phyloP scores from a whole-genome alignment of 2,329 filamentous ascomycete species.

The Diaporthe sp. region DNA sequence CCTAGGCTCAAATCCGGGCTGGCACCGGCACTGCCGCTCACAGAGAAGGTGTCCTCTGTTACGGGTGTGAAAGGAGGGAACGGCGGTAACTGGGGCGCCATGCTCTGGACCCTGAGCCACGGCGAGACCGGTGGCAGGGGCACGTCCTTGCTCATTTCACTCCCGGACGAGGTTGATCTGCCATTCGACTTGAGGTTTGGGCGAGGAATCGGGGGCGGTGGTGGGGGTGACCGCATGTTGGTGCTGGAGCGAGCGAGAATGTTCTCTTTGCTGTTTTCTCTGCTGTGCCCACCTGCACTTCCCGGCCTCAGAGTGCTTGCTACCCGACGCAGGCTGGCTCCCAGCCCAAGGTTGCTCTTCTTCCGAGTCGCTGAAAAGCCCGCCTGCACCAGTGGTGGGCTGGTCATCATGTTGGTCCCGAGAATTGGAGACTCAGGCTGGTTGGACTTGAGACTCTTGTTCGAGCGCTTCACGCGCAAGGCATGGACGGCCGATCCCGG shows the following conservation, averaged over 20 bases:
- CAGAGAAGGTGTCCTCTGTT: constrained; percentile 38
- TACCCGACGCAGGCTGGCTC: constrained; percentile 38
- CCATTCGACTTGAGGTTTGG: not conserved
- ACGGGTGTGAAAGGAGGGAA: constrained; percentile 42
- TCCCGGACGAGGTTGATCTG: constrained; percentile 28
- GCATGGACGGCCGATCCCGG: constrained; percentile 32
- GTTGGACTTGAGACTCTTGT: constrained; percentile 37
- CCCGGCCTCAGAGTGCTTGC: constrained; percentile 41
- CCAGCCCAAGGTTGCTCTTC: constrained; percentile 40
- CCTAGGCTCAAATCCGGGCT: constrained; percentile 38
- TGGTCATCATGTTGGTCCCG: constrained; percentile 36
- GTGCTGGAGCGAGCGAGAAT: not conserved
- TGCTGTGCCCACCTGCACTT: constrained; percentile 12
- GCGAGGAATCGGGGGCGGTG: constrained; percentile 10
- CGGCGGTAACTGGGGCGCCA: constrained; percentile 41
- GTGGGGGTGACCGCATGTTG: not conserved
- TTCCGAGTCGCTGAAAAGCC: constrained; percentile 39
- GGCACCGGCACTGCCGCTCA: constrained; percentile 21
- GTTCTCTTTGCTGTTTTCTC: constrained; percentile 35
- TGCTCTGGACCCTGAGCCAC: constrained; percentile 40
- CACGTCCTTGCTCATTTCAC: constrained; percentile 24
- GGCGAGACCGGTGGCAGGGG: constrained; percentile 37
- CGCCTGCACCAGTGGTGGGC: constrained; percentile 40
- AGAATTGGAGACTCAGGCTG: constrained; percentile 40
- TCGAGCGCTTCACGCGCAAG: constrained; percentile 29